Percentiles rank a stretch among this genome's conserved stretches.
These are phyloP conservation scores for Pythium monospermum DNA, from an alignment of 352 stramenopile genomes.

Conservation along the genomic window DNA sequence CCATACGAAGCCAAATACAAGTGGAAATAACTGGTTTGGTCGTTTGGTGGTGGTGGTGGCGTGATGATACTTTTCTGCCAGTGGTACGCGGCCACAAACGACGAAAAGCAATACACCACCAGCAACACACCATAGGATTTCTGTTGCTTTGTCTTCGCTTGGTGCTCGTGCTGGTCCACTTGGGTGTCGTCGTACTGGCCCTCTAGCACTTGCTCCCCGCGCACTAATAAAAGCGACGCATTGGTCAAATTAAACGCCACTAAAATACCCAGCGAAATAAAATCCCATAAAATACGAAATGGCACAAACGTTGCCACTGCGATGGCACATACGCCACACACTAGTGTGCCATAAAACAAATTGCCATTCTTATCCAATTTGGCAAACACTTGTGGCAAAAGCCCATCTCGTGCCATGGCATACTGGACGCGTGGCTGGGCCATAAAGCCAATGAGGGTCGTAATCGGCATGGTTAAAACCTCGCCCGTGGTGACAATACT, in stretches of 20 bases:
- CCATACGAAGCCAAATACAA: slow-evolving; percentile 53
- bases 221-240: slow-evolving; percentile 67
- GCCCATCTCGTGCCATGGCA: slow-evolving; percentile 91
- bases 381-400: slow-evolving; percentile 87
- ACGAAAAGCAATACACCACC: slow-evolving; percentile 41
- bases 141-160: neutral
- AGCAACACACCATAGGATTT: slow-evolving; percentile 37
- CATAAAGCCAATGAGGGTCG: slow-evolving; percentile 93
- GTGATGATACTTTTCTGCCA: slow-evolving; percentile 70
- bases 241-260: slow-evolving; percentile 91
- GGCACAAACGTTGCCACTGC: slow-evolving; percentile 70
- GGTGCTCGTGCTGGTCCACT: too few species aligned
- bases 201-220: slow-evolving; percentile 27
- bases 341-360: slow-evolving; percentile 60
- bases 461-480: slow-evolving; percentile 93
- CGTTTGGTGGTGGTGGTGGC: slow-evolving; percentile 13
- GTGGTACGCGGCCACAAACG: slow-evolving; percentile 64
- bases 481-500: slow-evolving; percentile 89
- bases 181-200: too few species aligned
- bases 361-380: slow-evolving; percentile 63
- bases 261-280: slow-evolving; percentile 89
- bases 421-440: slow-evolving; percentile 90
- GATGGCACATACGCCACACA: slow-evolving; percentile 47
- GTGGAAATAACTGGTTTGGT: slow-evolving; percentile 28
- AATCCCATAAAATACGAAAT: slow-evolving; percentile 85